Base-by-base conservation (phyloP, 2,329 filamentous ascomycete genomes). In the Didymella lethalis region DNA sequence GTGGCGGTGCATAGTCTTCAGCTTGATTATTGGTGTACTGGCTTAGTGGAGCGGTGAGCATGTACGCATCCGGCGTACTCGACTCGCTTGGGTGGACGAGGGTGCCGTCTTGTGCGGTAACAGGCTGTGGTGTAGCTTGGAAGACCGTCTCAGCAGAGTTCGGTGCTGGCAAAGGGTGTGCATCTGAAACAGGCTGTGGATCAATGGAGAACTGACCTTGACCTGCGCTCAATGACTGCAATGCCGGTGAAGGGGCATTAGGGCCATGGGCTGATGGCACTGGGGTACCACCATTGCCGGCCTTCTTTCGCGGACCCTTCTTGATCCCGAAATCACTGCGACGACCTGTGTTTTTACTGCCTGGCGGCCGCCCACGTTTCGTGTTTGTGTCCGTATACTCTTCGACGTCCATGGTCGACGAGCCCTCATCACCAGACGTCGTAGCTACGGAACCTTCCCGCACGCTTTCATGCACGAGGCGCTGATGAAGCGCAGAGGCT, bases 251-350 rank as follows among this genome's bases (percentile, higher is more conserved):
- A 16, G 69, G 68, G 52, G 62, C 57, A 40, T 71, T 72, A 10
- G 65, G 56, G 16, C 64, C 62, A 57, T 68, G 66, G 23, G 66
- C 61, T 40, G 66, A 66, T 18, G 67, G 68, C 26, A 59, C 58
- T 16, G 67, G 64, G 11, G 64, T 62, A 25, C 56, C 59, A 11
- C 65, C 59, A 36, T 74, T 72, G 25, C 58, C 63, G n/a, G 61
- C 57, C 63, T 75, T 75, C 63, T 75, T 77, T 10, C 81, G 71
- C 5, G 81, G 81, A 2, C 81, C 81, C 58, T 83, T 83, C 61
- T 82, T 82, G 55, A 82, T 76, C 2, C 81, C 81, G 31, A 78
- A 81, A 60, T 83, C 81, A 49, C 78, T 80, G 20, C 81, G 73
- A 56, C 78, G 74, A 26, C 77, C 75, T 28, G 76, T 66, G 45